These are phyloP conservation scores for Eucalyptus guilfoylei DNA, from an alignment of 345 rosid species.

Conservation along the genomic window DNA sequence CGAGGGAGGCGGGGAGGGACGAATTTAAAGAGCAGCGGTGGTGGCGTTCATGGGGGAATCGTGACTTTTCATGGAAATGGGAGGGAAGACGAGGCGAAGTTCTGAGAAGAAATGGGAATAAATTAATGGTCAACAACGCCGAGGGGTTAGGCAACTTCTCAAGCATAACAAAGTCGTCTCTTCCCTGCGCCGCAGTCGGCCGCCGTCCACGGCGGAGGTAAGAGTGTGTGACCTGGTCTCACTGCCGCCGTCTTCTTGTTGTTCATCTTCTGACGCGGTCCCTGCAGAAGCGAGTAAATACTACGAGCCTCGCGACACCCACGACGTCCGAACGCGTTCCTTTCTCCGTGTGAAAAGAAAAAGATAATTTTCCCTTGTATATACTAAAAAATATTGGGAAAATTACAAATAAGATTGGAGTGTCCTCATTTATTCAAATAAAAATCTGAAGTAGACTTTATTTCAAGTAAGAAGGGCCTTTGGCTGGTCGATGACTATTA, in stretches of 20 bases:
- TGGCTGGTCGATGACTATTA: rapidly evolving
- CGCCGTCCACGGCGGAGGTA: background rate
- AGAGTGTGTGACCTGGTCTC: background rate
- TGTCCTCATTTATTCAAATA: no score
- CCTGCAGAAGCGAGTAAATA: background rate
- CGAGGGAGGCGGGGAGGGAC: background rate
- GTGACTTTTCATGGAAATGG: background rate
- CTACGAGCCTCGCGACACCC: no score
- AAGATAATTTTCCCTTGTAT: background rate
- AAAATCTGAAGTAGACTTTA: rapidly evolving
- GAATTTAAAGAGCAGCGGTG: background rate
- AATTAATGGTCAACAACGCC: background rate
- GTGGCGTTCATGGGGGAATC: background rate
- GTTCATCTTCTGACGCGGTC: background rate
- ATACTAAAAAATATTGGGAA: no score
- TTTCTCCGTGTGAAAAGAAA: background rate
- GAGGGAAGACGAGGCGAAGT: background rate
- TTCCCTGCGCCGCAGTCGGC: background rate
- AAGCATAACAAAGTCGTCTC: background rate
- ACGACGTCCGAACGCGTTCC: background rate
- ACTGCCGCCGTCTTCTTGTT: background rate
- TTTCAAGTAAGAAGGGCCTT: no score
- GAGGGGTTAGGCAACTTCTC: background rate
- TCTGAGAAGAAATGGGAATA: background rate
- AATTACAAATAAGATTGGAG: rapidly evolving